Conservation (phyloP, 257 asterid genomes). For the Solanum sitiens region DNA sequence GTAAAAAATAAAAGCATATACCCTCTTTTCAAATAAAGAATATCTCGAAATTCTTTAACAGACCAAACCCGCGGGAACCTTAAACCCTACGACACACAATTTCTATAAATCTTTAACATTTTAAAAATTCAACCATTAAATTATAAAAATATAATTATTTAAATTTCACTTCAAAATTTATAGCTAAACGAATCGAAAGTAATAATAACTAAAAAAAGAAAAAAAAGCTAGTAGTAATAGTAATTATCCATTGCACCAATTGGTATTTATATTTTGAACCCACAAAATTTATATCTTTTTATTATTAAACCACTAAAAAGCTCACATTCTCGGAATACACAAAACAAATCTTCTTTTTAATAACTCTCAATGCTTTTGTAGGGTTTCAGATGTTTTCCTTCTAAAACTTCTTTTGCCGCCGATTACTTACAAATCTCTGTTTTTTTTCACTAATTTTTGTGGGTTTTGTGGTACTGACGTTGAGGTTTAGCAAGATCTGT, state of each 20-base stretch:
- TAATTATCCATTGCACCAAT: background rate
- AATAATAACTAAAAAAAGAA: background rate
- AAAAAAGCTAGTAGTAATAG: background rate
- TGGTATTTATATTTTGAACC: background rate
- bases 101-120: background rate
- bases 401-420: slow-evolving; percentile 10
- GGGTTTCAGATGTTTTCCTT: slow-evolving; percentile 26
- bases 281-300: background rate
- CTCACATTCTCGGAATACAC: slow-evolving; percentile 22
- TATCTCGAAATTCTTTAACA: background rate
- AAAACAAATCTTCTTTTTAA: slow-evolving; percentile 1
- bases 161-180: no score
- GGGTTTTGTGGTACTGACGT: background rate
- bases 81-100: background rate
- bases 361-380: background rate
- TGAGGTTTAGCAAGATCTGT: slow-evolving; percentile 16
- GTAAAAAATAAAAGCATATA: background rate
- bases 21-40: background rate
- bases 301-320: background rate
- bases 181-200: background rate
- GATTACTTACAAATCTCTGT: slow-evolving; percentile 7
- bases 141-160: no score
- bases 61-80: slow-evolving; percentile 5
- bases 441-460: background rate
- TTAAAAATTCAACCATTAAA: no score